phyloP scores from a whole-genome alignment of 1,284 basidiomycete genomes.

The Tremellales sp. region DNA sequence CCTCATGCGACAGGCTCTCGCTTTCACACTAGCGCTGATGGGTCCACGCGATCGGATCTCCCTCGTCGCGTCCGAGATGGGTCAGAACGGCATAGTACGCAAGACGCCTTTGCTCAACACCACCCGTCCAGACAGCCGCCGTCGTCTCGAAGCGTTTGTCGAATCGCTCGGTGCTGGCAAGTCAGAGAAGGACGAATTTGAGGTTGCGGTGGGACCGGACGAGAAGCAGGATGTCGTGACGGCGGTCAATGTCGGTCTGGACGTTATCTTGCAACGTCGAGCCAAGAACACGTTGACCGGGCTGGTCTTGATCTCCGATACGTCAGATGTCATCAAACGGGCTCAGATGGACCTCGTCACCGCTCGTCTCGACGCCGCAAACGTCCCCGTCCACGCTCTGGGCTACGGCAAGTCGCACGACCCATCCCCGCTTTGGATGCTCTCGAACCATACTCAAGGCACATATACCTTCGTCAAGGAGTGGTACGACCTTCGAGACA shows the following conservation, averaged over 20 bases:
- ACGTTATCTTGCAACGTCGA: slow-evolving; percentile 90
- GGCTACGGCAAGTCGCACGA: slow-evolving; percentile 96
- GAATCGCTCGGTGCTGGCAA: slow-evolving; percentile 56
- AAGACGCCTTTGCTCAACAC: slow-evolving; percentile 82
- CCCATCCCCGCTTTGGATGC: slow-evolving; percentile 95
- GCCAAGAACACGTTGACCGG: slow-evolving; percentile 81
- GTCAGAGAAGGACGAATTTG: slow-evolving; percentile 56
- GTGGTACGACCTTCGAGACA: slow-evolving; percentile 86
- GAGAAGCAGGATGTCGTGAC: slow-evolving; percentile 95
- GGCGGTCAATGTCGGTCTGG: slow-evolving; percentile 87
- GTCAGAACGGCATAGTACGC: slow-evolving; percentile 67
- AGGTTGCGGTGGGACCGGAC: slow-evolving; percentile 70
- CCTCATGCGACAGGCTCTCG: slow-evolving; percentile 76
- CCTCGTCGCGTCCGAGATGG: slow-evolving; percentile 80
- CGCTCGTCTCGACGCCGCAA: slow-evolving; percentile 90
- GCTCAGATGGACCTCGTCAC: slow-evolving; percentile 98
- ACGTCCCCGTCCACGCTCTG: slow-evolving; percentile 85
- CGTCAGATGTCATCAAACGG: slow-evolving; percentile 80
- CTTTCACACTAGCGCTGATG: slow-evolving; percentile 74
- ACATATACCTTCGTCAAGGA: slow-evolving; percentile 97
- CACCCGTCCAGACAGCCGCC: slow-evolving; percentile 64
- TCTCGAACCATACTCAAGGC: slow-evolving; percentile 93
- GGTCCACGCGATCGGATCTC: slow-evolving; percentile 72
- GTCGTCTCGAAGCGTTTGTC: slow-evolving; percentile 69
- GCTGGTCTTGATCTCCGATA: slow-evolving; percentile 89